phyloP scores from a whole-genome alignment of 768 basidiomycete genomes.

The Suillus decipiens region DNA sequence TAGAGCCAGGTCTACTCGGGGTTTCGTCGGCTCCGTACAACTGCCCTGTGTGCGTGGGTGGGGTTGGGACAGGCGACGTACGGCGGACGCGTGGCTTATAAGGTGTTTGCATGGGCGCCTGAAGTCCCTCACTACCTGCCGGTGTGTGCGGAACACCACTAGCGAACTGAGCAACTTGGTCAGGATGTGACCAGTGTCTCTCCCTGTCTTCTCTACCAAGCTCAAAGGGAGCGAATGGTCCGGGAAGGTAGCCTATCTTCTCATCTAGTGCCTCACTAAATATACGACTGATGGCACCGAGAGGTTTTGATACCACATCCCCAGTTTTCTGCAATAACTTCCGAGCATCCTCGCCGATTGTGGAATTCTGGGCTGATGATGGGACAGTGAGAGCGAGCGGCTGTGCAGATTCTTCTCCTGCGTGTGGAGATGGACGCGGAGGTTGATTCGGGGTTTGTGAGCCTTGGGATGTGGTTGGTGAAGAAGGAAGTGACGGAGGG shows the following conservation, averaged over 20 bases:
- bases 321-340: conserved; percentile 88
- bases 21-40: conserved; percentile 46
- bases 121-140: conserved; percentile 24
- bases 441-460: conserved; percentile 41
- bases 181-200: conserved; percentile 43
- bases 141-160: conserved; percentile 42
- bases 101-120: conserved; percentile 56
- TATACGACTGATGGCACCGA: conserved; percentile 87
- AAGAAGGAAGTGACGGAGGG: conserved; percentile 29
- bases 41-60: conserved; percentile 21
- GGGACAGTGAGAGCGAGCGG: conserved; percentile 66
- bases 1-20: conserved; percentile 28
- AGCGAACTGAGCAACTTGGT: conserved; percentile 33
- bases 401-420: conserved; percentile 89
- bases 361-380: conserved; percentile 35
- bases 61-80: conserved; percentile 41
- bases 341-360: conserved; percentile 67
- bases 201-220: conserved; percentile 50
- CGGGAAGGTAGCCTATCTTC: conserved; percentile 63
- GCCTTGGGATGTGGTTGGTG: conserved; percentile 34
- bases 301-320: conserved; percentile 86
- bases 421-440: conserved; percentile 47
- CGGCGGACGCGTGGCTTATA: conserved; percentile 74
- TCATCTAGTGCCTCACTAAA: conserved; percentile 83
- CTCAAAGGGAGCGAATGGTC: conserved; percentile 71